Evolutionary conservation across 208 protist genomes (phyloP).

Genomic region (Strigomonas galati): DNA sequence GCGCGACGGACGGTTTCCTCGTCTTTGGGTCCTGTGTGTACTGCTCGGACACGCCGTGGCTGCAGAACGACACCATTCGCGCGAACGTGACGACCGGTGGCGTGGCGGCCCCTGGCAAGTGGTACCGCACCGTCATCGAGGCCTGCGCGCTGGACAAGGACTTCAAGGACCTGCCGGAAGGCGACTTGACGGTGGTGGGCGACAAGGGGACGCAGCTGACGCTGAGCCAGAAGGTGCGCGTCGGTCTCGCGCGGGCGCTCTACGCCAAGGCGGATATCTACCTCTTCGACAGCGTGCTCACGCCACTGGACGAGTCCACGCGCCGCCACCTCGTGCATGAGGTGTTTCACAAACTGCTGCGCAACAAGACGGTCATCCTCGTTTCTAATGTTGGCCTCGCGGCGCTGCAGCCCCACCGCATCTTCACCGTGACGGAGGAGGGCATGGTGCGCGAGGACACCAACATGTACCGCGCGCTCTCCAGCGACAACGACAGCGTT

Average conservation of each 20-base stretch:
- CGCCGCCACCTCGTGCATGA: conserved; percentile 55
- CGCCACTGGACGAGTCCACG: conserved; percentile 78
- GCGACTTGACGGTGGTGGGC: conserved; percentile 84
- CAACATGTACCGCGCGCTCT: conserved; percentile 28
- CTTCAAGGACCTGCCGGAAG: conserved; percentile 58
- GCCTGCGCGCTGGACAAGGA: conserved; percentile 79
- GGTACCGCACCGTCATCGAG: conserved; percentile 60
- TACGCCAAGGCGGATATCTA: conserved; percentile 81
- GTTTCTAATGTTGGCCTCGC: conserved; percentile 61
- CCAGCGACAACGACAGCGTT: conserved; percentile 14
- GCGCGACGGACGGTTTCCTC: conserved; percentile 48
- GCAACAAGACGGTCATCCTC: conserved; percentile 73
- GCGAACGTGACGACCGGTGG: conserved; percentile 90
- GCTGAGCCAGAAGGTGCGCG: conserved; percentile 70
- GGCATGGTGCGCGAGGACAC: conserved; percentile 51
- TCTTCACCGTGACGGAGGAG: conserved; percentile 52
- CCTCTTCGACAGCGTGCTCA: conserved; percentile 89
- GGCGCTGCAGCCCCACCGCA: conserved; percentile 44
- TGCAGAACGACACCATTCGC: conserved; percentile 88
- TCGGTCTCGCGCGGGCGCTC: conserved; percentile 76
- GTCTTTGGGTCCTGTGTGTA: conserved; percentile 71
- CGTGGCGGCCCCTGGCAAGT: conserved; percentile 27
- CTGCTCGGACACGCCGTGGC: conserved; percentile 81
- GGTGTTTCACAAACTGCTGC: conserved; percentile 68
- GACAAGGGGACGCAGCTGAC: conserved; percentile 67